A percentile compares a stretch with the other conserved stretches of the same genome.
These are phyloP conservation scores for Xylaria sp. DNA, from an alignment of 2,329 filamentous ascomycete genomes.

Conservation along the genomic window DNA sequence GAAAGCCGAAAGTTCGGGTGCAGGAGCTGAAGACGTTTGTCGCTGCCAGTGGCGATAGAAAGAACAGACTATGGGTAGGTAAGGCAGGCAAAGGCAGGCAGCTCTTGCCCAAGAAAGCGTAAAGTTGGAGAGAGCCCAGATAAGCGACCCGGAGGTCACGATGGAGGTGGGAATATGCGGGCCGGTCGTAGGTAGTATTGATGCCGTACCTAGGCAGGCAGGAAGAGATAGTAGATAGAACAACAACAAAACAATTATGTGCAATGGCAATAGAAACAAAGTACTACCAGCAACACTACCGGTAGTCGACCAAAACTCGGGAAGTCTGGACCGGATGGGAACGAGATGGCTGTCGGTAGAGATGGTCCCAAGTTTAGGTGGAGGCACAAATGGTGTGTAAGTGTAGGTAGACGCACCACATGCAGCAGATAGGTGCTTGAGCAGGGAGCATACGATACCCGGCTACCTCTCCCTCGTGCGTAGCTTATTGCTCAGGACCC, in stretches of 20 bases:
- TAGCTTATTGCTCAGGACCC: constrained; percentile 5
- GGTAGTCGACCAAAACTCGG: constrained; percentile 2
- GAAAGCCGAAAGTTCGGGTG: constrained; percentile 14
- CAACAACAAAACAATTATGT: constrained; percentile 3
- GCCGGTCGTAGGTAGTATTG: not conserved
- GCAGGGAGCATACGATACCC: constrained; percentile 10
- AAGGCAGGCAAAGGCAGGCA: not conserved
- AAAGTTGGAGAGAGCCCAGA: constrained; percentile 12
- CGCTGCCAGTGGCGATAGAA: constrained; percentile 17
- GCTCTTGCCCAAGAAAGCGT: constrained; percentile 13
- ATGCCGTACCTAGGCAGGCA: not conserved
- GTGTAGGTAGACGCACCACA: not conserved
- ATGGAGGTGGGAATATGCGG: constrained; percentile 1
- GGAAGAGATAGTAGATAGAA: not conserved
- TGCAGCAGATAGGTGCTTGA: constrained; percentile 1
- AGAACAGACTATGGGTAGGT: not conserved
- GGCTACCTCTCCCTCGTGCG: not conserved
- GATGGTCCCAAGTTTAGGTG: constrained; percentile 7
- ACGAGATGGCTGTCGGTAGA: constrained; percentile 7
- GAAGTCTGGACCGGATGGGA: constrained; percentile 12
- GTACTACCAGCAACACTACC: constrained; percentile 4
- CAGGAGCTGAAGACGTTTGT: constrained; percentile 24
- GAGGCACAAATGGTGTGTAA: not conserved
- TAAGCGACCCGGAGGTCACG: constrained; percentile 18
- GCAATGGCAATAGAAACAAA: constrained; percentile 6